phyloP scores from a whole-genome alignment of 805 yeast species.

The Priceomyces haplophilus region DNA sequence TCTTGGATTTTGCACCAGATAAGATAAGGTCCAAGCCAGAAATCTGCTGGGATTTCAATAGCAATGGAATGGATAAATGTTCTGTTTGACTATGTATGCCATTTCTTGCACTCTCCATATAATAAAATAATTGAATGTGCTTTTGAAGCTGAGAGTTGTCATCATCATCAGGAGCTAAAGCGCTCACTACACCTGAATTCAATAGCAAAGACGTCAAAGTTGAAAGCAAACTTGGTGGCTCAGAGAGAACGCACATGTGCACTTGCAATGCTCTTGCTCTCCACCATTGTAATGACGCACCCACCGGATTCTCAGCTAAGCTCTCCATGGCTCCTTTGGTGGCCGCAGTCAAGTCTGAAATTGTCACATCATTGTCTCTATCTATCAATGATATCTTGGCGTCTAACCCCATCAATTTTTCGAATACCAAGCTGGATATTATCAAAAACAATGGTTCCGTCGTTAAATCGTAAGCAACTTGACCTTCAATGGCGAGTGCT shows the following conservation, averaged over 20 bases:
- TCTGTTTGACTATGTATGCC: slow-evolving; percentile 64
- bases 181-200: slow-evolving; percentile 27
- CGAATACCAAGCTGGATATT: slow-evolving; percentile 31
- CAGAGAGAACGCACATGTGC: slow-evolving; percentile 62
- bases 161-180: slow-evolving; percentile 28
- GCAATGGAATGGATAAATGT: slow-evolving; percentile 52
- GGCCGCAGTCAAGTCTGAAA: slow-evolving; percentile 24
- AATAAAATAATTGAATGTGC: slow-evolving; percentile 46
- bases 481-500: slow-evolving; percentile 59
- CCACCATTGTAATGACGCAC: slow-evolving; percentile 70
- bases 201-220: slow-evolving; percentile 42
- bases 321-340: not conserved
- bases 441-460: slow-evolving; percentile 34
- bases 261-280: slow-evolving; percentile 63
- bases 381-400: slow-evolving; percentile 39
- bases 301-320: slow-evolving; percentile 24
- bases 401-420: slow-evolving; percentile 41
- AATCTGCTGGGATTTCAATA: slow-evolving; percentile 54
- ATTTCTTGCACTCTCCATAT: slow-evolving; percentile 66
- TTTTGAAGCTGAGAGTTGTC: slow-evolving; percentile 27
- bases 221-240: slow-evolving; percentile 51
- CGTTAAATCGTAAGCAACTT: slow-evolving; percentile 58
- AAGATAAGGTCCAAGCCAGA: slow-evolving; percentile 62
- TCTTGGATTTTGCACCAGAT: slow-evolving; percentile 85
- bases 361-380: slow-evolving; percentile 18